phyloP scores from a whole-genome alignment of 169 alveolate genomes.

The Plasmodium falciparum region DNA sequence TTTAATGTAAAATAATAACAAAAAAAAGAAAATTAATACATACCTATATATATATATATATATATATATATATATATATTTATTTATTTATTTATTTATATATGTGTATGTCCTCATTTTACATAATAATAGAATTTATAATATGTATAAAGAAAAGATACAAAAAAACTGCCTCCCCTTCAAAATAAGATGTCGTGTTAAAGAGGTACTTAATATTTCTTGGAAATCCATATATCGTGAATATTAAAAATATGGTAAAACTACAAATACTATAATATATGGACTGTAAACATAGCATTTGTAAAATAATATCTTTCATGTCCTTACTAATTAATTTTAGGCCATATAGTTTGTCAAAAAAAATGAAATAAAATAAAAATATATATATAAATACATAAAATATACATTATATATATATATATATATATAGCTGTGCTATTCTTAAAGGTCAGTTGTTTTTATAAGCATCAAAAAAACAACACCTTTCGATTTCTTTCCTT shows the following conservation, averaged over 20 bases:
- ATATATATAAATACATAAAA: neutral
- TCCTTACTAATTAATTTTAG: neutral
- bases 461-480: neutral
- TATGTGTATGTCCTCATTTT: neutral
- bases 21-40: neutral
- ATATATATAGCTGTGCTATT: no score
- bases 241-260: slow-evolving; percentile 13
- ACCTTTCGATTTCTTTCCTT: neutral
- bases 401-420: no score
- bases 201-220: slow-evolving; percentile 20
- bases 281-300: slow-evolving; percentile 30
- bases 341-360: neutral
- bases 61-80: neutral
- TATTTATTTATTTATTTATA: neutral
- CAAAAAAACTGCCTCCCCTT: slow-evolving; percentile 24
- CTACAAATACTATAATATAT: slow-evolving; percentile 23
- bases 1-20: neutral
- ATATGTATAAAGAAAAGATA: slow-evolving; percentile 16
- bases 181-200: slow-evolving; percentile 23
- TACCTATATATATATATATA: neutral
- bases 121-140: slow-evolving; percentile 29
- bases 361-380: no score
- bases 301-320: slow-evolving; percentile 17
- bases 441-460: no score
- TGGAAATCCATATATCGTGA: slow-evolving; percentile 1